Conservation (phyloP, 306 rosid species). For the Vigna unguiculata region DNA sequence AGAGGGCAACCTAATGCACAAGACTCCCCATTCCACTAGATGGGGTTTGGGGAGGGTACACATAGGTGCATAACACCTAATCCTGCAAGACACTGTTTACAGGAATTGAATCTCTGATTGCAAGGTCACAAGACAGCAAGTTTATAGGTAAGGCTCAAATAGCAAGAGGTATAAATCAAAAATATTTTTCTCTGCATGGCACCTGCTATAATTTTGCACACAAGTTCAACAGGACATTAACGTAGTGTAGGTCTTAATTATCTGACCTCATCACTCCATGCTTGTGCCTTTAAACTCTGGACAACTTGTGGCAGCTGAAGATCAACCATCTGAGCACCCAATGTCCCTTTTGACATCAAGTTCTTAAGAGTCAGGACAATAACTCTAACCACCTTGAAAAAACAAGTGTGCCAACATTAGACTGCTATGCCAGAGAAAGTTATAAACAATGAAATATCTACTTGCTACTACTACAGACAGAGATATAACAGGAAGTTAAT, state of each 20-base stretch:
- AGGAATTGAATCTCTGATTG: constrained; percentile 3
- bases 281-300: constrained; percentile 97
- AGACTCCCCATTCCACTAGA: neutral
- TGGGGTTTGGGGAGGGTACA: too few relatives aligned
- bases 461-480: constrained; percentile 32
- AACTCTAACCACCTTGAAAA: constrained; percentile 88
- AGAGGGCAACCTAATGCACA: neutral
- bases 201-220: constrained; percentile 36
- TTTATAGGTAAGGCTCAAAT: neutral
- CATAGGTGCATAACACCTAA: neutral
- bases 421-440: constrained; percentile 23
- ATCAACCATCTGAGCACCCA: constrained; percentile 98
- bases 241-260: constrained; percentile 13
- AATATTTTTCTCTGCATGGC: constrained; percentile 17
- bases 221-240: constrained; percentile 32
- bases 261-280: constrained; percentile 99
- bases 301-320: constrained; percentile 91
- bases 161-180: constrained; percentile 21
- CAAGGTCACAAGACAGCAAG: neutral
- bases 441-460: constrained; percentile 19
- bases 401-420: constrained; percentile 43
- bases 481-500: constrained; percentile 19
- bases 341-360: constrained; percentile 82
- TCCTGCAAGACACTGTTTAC: neutral
- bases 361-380: constrained; percentile 88